phyloP scores from a whole-genome alignment of 805 yeast species.

The Wickerhamiella australiensis region DNA sequence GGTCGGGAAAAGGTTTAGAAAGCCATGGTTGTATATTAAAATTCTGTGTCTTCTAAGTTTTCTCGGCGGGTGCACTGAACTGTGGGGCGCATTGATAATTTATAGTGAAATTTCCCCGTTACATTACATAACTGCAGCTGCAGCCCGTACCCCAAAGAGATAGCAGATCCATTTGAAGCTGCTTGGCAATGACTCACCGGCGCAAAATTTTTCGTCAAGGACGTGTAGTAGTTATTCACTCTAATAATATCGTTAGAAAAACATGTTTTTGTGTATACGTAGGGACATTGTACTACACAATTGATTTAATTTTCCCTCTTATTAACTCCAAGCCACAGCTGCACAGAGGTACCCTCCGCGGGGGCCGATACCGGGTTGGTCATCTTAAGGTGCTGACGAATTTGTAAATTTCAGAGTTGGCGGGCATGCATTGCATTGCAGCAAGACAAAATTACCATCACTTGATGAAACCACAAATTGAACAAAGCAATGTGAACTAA shows the following conservation, averaged over 20 bases:
- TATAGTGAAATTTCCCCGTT: conserved; percentile 10
- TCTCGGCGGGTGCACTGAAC: conserved; percentile 11
- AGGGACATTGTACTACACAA: too few species aligned
- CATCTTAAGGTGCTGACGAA: background rate
- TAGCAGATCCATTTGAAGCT: background rate
- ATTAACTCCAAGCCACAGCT: background rate
- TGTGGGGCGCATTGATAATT: conserved; percentile 3
- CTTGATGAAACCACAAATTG: background rate
- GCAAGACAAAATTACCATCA: background rate
- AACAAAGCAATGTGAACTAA: background rate
- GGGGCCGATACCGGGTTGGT: conserved; percentile 4
- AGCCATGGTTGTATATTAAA: conserved; percentile 4
- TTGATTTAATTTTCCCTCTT: background rate
- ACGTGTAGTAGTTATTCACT: background rate
- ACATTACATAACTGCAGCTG: background rate
- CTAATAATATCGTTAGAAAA: background rate
- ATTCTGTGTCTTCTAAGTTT: background rate
- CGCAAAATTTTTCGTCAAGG: conserved; percentile 15
- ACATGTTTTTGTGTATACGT: too few species aligned
- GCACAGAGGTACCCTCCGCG: background rate
- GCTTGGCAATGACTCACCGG: conserved; percentile 5
- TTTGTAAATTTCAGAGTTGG: background rate
- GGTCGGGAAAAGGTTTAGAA: conserved; percentile 11
- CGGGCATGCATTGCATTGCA: conserved; percentile 7
- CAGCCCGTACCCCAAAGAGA: conserved; percentile 8